These are phyloP conservation scores for Cicer arietinum DNA, from an alignment of 306 rosid genomes.

Conservation along the genomic window DNA sequence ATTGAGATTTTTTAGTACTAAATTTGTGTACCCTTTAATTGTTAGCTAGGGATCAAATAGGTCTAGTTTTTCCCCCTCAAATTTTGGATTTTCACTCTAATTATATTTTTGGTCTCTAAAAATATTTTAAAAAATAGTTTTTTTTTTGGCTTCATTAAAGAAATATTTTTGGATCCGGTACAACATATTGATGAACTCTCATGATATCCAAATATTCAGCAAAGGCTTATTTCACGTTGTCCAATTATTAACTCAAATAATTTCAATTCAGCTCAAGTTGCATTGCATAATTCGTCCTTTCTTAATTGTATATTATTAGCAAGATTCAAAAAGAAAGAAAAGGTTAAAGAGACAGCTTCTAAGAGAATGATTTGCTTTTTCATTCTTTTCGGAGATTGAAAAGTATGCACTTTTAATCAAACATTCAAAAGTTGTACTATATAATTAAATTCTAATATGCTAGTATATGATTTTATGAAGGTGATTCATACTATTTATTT, in stretches of 20 bases:
- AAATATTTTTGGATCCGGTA: too few species aligned
- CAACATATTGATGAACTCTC: constrained; percentile 33
- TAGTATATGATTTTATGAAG: not conserved
- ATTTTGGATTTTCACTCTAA: too few species aligned
- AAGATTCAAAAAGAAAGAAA: constrained; percentile 27
- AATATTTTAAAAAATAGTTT: too few species aligned
- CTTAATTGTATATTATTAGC: constrained; percentile 6
- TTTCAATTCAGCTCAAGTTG: constrained; percentile 45
- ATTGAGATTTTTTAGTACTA: too few species aligned
- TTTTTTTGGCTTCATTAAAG: too few species aligned
- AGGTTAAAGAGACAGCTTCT: constrained; percentile 36
- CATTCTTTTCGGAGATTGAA: constrained; percentile 31
- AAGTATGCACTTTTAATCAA: constrained; percentile 33
- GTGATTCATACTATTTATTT: too few species aligned
- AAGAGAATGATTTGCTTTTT: constrained; percentile 18
- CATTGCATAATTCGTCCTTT: constrained; percentile 11
- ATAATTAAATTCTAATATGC: not conserved
- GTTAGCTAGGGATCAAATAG: too few species aligned
- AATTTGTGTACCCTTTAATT: too few species aligned
- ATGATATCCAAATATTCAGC: constrained; percentile 23
- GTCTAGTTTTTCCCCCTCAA: too few species aligned
- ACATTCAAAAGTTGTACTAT: not conserved
- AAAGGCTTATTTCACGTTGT: constrained; percentile 19
- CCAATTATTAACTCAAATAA: constrained; percentile 41
- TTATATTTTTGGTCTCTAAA: too few species aligned